Evolutionary conservation across 2,329 filamentous ascomycete genomes (phyloP).

Genomic region (Beauveria sp.): DNA sequence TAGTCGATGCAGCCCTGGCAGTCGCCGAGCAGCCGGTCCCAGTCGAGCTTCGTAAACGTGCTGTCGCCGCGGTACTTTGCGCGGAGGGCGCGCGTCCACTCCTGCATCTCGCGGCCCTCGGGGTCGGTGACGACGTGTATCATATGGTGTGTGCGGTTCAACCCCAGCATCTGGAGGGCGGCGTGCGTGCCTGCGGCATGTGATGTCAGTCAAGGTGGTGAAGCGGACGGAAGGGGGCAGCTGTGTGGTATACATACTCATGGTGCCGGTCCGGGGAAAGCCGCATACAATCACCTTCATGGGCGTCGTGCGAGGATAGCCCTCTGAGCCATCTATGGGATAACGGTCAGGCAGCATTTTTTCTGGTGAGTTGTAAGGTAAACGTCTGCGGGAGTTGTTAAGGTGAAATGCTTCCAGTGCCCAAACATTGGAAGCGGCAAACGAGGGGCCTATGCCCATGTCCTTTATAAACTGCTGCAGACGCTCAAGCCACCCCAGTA

Average conservation of each 20-base stretch:
- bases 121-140: neutral
- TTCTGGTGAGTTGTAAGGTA: neutral
- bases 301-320: slow-evolving; percentile 9
- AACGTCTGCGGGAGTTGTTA: neutral
- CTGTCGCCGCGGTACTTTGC: slow-evolving; percentile 6
- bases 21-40: slow-evolving; percentile 15
- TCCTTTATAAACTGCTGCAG: neutral
- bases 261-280: slow-evolving; percentile 10
- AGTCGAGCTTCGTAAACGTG: slow-evolving; percentile 6
- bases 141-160: slow-evolving; percentile 14
- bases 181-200: slow-evolving; percentile 1
- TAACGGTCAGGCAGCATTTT: slow-evolving; percentile 2
- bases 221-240: too few relatives aligned
- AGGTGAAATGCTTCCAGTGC: too few relatives aligned
- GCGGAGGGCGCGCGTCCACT: slow-evolving; percentile 8
- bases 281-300: slow-evolving; percentile 8
- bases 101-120: neutral
- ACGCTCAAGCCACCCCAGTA: neutral
- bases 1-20: slow-evolving; percentile 15
- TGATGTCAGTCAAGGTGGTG: neutral
- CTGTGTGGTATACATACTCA: neutral
- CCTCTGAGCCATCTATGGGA: slow-evolving; percentile 10
- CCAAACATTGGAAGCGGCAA: too few relatives aligned
- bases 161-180: slow-evolving; percentile 12
- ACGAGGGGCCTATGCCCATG: too few relatives aligned